Percentiles rank a stretch among this genome's conserved stretches.
These are phyloP conservation scores for Colletotrichum noveboracense DNA, from an alignment of 2,329 filamentous ascomycete genomes.

Conservation along the genomic window DNA sequence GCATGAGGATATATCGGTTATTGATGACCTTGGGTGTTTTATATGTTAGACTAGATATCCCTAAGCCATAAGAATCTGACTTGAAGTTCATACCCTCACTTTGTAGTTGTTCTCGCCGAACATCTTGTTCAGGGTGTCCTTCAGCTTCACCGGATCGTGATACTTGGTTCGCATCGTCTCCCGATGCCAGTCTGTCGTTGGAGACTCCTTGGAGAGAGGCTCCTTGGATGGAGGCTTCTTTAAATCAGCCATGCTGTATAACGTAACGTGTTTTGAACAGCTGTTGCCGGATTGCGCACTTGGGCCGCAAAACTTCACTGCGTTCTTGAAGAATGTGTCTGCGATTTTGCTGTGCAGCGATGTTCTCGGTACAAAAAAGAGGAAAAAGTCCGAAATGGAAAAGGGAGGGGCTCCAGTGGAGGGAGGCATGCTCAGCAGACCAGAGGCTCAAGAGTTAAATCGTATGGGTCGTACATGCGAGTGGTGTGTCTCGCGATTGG, in stretches of 20 bases:
- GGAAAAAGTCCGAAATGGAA: background rate
- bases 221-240: background rate
- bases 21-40: background rate
- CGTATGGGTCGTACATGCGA: background rate
- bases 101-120: background rate
- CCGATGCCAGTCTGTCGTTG: background rate
- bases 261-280: background rate
- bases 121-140: background rate
- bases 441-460: background rate
- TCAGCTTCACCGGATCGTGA: background rate
- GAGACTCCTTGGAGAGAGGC: background rate
- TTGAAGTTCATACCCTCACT: background rate
- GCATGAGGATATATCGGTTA: background rate
- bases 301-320: background rate
- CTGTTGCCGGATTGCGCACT: background rate
- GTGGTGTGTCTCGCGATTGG: background rate
- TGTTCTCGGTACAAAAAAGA: background rate
- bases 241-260: background rate
- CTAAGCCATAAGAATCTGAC: background rate
- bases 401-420: background rate
- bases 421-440: background rate
- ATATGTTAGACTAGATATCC: background rate
- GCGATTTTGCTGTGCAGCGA: background rate
- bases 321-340: background rate
- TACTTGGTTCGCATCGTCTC: background rate